These are phyloP conservation scores for Colletotrichum ledebouriae DNA, from an alignment of 2,329 filamentous ascomycete genomes.

Conservation along the genomic window DNA sequence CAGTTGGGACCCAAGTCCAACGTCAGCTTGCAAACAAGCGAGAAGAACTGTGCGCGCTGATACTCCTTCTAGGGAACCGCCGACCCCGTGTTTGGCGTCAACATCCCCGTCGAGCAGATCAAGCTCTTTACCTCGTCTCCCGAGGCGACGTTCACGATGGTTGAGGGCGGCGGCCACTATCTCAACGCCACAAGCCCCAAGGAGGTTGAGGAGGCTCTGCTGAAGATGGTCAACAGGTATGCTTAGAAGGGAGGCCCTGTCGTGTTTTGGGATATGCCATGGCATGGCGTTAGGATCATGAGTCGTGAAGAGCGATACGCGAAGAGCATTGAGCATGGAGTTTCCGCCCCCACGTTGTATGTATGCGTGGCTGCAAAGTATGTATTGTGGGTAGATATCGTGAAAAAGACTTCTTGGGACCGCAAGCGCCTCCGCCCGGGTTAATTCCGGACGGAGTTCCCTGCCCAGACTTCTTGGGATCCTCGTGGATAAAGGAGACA, in stretches of 20 bases:
- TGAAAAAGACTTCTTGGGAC: not conserved
- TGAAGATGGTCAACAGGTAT: constrained; percentile 57
- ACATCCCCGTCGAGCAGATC: constrained; percentile 61
- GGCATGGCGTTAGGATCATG: constrained; percentile 30
- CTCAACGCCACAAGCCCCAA: constrained; percentile 62
- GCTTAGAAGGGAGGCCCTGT: constrained; percentile 13
- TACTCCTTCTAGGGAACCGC: constrained; percentile 55
- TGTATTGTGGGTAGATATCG: not conserved
- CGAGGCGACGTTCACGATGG: constrained; percentile 57
- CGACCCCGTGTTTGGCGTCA: constrained; percentile 59
- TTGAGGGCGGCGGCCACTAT: constrained; percentile 63
- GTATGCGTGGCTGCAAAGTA: constrained; percentile 3
- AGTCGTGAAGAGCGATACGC: constrained; percentile 14
- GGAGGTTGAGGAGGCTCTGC: constrained; percentile 59
- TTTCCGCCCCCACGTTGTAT: not conserved
- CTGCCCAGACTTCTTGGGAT: not conserved
- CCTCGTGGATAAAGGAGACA: not conserved
- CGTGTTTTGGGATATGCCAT: constrained; percentile 4
- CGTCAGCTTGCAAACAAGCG: not conserved
- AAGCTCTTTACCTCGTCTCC: constrained; percentile 62
- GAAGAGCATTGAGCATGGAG: constrained; percentile 2
- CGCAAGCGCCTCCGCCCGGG: not conserved
- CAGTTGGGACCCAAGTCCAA: not conserved
- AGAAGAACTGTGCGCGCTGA: not conserved
- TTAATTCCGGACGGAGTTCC: not conserved